Evolutionary conservation across 768 basidiomycete genomes (phyloP), one percentile per base, ranked within the genome.

Genomic region (Termitomyces sp.): DNA sequence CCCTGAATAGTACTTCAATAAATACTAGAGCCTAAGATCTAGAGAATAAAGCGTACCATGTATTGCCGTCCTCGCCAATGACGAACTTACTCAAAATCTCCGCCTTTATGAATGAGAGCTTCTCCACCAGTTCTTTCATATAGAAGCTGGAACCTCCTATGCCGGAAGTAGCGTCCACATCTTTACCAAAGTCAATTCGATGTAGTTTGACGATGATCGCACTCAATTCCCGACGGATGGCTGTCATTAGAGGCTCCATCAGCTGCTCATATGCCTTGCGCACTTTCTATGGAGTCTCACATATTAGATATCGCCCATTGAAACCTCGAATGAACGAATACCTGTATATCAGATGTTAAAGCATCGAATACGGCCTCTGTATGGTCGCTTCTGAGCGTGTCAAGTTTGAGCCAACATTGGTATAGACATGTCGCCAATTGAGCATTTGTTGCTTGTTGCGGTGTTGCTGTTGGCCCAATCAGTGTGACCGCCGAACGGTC

Each of bases 111-210:
- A 92, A 95, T 1, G 79, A 74, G 49, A 99, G 75, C 74, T 93
- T 97, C 58, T 97, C 95, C 8, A 86, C 82, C 56, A 99, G 78
- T 63, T 96, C 94, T 69, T 91, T 91, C 84, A 98, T 90, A 72
- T 98, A 98, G 14, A 87, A 71, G 71, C 92, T 96, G 5, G 89
- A 76, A 7, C 84, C 84, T 16, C 84, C 84, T 69, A 84, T 82
- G 18, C 82, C 82, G 47, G 82, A 75, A 72, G 79, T 79, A 1
- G 89, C 81, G 63, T 94, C 92, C 10, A 82, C 72, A 9, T 83
- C 75, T 72, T 87, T 89, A 52, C 83, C 82, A 67, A 95, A 87
- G 70, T 95, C 91, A 48, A 92, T 82, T 6, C 89, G 84, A 72
- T 98, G 96, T 32, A 99, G 78, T 55, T 89, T 85, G 1, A 88